phyloP scores from a whole-genome alignment of 2,329 filamentous ascomycete species.

The Pyricularia pennisetigena region DNA sequence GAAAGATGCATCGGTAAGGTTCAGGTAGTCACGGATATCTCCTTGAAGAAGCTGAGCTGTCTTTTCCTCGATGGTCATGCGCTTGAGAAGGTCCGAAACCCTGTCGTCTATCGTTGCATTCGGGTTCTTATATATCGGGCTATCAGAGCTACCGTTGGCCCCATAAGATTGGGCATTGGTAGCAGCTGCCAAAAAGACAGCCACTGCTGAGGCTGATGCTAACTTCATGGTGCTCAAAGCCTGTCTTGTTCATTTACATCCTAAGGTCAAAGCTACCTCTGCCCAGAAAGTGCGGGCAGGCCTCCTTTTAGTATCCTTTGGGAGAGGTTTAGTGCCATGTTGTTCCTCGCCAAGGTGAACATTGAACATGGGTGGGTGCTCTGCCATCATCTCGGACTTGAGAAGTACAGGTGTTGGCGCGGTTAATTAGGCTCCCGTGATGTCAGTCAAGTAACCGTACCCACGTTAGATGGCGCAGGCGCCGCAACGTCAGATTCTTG shows the following conservation, averaged over 20 bases:
- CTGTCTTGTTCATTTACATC: background rate
- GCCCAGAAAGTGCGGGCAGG: background rate
- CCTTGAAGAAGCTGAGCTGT: conserved; percentile 59
- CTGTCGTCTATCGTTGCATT: conserved; percentile 52
- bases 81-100: conserved; percentile 55
- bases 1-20: conserved; percentile 55
- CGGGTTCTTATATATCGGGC: conserved; percentile 50
- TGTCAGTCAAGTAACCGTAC: background rate
- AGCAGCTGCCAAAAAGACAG: background rate
- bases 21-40: conserved; percentile 65
- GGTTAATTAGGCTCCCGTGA: background rate
- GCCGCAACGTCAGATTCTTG: background rate
- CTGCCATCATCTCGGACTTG: background rate
- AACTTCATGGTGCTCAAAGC: background rate
- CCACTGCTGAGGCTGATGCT: background rate
- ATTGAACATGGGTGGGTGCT: background rate
- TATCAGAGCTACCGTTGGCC: background rate
- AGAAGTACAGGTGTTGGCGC: background rate
- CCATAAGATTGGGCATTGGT: background rate
- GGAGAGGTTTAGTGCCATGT: background rate
- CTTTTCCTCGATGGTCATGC: conserved; percentile 70
- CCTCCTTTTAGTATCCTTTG: background rate
- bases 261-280: background rate
- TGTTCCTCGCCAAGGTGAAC: background rate
- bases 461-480: background rate